Evolutionary conservation across 768 basidiomycete genomes (phyloP), one percentile per base, ranked within the genome.

Genomic region (Trametes cingulata): DNA sequence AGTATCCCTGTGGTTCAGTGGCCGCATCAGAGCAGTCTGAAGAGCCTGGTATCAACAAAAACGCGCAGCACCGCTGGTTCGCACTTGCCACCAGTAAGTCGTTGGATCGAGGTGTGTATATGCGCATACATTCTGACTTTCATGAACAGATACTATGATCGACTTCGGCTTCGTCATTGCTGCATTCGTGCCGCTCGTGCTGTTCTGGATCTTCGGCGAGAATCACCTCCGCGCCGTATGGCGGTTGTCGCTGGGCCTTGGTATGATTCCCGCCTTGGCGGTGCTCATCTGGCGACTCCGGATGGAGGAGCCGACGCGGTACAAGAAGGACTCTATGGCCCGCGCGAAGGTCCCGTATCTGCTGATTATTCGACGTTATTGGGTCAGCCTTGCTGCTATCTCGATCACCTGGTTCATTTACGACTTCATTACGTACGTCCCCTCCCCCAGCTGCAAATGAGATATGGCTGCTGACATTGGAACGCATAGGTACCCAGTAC

Each of bases 11-110:
- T 62, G 94, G 95, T 24, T 90, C 88, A 0, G 91, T 94, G 15
- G 90, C 93, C 5, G 89, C 88, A 7, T 88, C 91, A 1, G 95
- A 97, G 69, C 91, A 93, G 68, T 90, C 93, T 2, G 95, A 97
- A 71, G 90, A 91, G 71, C 78, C 83, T 9, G 84, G 83, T 9
- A 88, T 96, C 66, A 79, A 73, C 65, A 93, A 91, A 74, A 85
- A 85, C 53, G 82, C 89, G 5, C 95, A 93, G 68, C 89, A 95
- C 71, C 76, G 87, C 52, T 92, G 93, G 85, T 88, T 97, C 68
- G 86, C 89, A 6, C 80, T 93, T 27, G 91, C 95, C 14, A 96
- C 95, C 8, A 97, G 94, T 93, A 73, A 68, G 82, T 72, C 22
- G 22, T 35, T 33, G 47, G 50, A 20, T 61, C 39, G 37, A 52